Base-by-base conservation (phyloP, 768 basidiomycete genomes). In the Heimioporus sp. region DNA sequence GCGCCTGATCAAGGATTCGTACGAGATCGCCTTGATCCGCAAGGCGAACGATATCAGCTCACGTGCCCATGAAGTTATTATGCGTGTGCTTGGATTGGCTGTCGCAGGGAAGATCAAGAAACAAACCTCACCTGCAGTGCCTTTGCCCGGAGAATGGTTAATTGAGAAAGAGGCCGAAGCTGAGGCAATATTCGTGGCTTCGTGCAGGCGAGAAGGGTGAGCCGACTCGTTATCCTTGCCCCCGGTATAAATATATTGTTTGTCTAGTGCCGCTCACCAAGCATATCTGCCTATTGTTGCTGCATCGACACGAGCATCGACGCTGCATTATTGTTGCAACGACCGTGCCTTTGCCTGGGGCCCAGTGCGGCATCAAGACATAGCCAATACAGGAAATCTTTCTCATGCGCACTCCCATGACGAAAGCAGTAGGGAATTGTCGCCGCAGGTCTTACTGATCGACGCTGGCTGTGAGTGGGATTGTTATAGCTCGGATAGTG, bases 221-320 rank as follows among this genome's bases (percentile, higher is more conserved):
- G 84, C 69, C 17, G 8, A 24, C 12, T 30, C 32, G 19, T 5
- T 30, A n/a, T 42, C 0, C n/a, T 41, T 12, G 5, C 15, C 5
- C 20, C 43, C 5, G 5, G 43, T 35, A 49, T 20, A 19, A 39
- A 39, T 44, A 43, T 56, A 36, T 42, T 36, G 1, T 8, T 48
- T 21, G 32, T 20, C 24, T 46, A 95, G 93, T 16, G 77, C 93
- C 2, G 78, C 84, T 11, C 88, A 88, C 46, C 92, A 95, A 71
- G 92, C 94, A 0, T 98, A 98, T 69, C 77, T 90, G 8, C 94
- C 96, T 2, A 97, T 97, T 48, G 90, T 94, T 3, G 96, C 96
- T 1, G 86, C 88, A 0, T 87, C 92, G 0, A 82, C 82, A 3
- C 80, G 92, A 17, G 93, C 94, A 4, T 86, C 92, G 1, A 97